Evolutionary conservation across 2,329 filamentous ascomycete species (phyloP).

Genomic region (Aspergillus udagawae): DNA sequence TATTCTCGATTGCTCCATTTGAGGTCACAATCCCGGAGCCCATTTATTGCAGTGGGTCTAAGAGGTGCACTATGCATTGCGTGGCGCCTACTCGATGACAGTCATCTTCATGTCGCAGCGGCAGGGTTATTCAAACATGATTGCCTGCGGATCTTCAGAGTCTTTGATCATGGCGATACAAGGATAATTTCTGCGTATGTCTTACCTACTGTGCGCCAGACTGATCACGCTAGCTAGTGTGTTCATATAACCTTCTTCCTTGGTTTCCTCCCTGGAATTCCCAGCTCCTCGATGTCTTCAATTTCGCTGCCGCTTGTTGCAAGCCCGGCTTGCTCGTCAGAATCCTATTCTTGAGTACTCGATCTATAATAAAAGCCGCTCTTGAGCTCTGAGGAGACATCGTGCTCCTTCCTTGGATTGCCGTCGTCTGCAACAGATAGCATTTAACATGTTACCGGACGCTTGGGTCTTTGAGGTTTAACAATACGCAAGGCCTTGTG

Average conservation of each 20-base stretch:
- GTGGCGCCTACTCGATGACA: background rate
- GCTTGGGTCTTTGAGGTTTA: background rate
- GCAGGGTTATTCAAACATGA: background rate
- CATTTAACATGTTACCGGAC: background rate
- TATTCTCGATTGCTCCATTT: background rate
- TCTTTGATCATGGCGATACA: background rate
- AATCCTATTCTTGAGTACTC: background rate
- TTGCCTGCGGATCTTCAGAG: background rate
- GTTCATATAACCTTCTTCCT: background rate
- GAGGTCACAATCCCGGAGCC: background rate
- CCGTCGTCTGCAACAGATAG: background rate
- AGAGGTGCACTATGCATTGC: background rate
- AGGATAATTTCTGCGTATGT: constrained; percentile 1
- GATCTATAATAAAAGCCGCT: background rate
- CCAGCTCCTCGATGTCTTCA: background rate
- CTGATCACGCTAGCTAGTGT: background rate
- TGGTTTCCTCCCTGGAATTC: background rate
- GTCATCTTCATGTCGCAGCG: background rate
- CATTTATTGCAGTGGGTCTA: background rate
- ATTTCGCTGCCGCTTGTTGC: background rate
- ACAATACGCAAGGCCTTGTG: background rate
- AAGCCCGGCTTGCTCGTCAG: background rate
- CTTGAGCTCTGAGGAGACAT: background rate
- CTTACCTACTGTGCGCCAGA: background rate
- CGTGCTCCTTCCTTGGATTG: background rate